phyloP scores from a whole-genome alignment of 1,284 basidiomycete species.

The Apiotrichum siamense region DNA sequence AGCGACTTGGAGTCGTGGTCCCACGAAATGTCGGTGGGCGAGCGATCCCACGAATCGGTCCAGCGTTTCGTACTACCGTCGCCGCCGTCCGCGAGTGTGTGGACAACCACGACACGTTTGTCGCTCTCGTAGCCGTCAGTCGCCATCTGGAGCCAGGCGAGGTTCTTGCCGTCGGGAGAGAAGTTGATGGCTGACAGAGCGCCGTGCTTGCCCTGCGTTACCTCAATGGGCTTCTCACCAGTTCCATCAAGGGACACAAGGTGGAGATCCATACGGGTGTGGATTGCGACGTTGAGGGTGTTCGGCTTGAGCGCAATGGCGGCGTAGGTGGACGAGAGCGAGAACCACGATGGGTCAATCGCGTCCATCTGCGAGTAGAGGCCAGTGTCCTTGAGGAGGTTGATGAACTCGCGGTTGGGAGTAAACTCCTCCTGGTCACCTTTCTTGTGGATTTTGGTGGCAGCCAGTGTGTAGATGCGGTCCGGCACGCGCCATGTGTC shows the following conservation, averaged over 20 bases:
- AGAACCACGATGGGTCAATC: slow-evolving; percentile 60
- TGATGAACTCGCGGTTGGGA: slow-evolving; percentile 52
- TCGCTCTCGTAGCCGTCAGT: slow-evolving; percentile 78
- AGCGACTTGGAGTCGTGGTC: slow-evolving; percentile 62
- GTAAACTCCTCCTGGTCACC: slow-evolving; percentile 26
- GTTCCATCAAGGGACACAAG: slow-evolving; percentile 33
- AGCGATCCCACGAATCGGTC: slow-evolving; percentile 76
- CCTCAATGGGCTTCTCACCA: slow-evolving; percentile 21
- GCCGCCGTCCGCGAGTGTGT: slow-evolving; percentile 52
- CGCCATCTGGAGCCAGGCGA: slow-evolving; percentile 78
- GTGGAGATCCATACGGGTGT: slow-evolving; percentile 50
- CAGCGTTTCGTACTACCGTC: slow-evolving; percentile 19
- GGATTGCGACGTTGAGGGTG: slow-evolving; percentile 58
- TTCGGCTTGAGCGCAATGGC: slow-evolving; percentile 82
- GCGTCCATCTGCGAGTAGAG: slow-evolving; percentile 60
- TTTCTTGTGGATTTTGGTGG: slow-evolving; percentile 38
- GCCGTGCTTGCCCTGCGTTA: slow-evolving; percentile 77
- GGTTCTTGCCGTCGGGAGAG: slow-evolving; percentile 60
- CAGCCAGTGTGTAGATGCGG: slow-evolving; percentile 48
- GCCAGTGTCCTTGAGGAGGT: slow-evolving; percentile 59
- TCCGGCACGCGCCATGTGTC: slow-evolving; percentile 77
- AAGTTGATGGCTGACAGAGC: slow-evolving; percentile 68
- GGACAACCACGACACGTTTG: slow-evolving; percentile 62
- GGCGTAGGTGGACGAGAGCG: slow-evolving; percentile 59
- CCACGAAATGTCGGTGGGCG: slow-evolving; percentile 63